phyloP scores from a whole-genome alignment of 306 rosid species.

The Ziziphus jujuba region DNA sequence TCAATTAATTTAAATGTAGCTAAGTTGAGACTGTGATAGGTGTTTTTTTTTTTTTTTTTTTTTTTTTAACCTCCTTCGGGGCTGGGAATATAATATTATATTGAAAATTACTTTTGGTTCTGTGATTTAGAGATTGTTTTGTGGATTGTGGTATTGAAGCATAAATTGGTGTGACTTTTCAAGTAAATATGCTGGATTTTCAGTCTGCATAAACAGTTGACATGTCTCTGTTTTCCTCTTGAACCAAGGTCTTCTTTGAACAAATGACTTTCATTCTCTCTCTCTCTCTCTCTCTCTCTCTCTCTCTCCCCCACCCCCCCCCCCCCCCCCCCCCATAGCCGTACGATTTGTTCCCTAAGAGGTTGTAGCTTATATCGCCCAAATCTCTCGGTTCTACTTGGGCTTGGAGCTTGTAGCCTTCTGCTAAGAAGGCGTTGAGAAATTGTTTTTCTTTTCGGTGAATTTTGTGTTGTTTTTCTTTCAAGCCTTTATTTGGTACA shows the following conservation, averaged over 20 bases:
- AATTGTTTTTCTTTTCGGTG: not conserved
- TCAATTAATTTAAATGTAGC: not conserved
- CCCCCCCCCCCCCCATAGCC: not conserved
- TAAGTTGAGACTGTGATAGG: slow-evolving; percentile 19
- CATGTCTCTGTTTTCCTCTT: slow-evolving; percentile 19
- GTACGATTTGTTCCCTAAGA: not conserved
- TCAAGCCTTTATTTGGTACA: not conserved
- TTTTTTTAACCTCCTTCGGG: no score
- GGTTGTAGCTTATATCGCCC: not conserved
- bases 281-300: slow-evolving; percentile 7
- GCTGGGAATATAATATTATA: no score
- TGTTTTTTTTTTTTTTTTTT: no score
- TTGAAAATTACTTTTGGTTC: slow-evolving; percentile 2
- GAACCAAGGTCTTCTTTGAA: slow-evolving; percentile 8
- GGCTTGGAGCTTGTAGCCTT: slow-evolving; percentile 12
- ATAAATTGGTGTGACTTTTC: slow-evolving; percentile 41
- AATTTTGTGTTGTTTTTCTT: not conserved
- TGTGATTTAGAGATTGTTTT: not conserved
- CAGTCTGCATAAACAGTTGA: slow-evolving; percentile 15
- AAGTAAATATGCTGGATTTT: slow-evolving; percentile 21
- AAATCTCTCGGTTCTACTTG: slow-evolving; percentile 4
- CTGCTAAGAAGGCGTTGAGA: not conserved
- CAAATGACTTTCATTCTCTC: not conserved
- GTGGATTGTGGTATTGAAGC: slow-evolving; percentile 22
- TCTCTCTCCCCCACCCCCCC: slow-evolving; percentile 10